These are phyloP conservation scores for Pichia sp. DNA, from an alignment of 1,139 yeast species.

Conservation along the genomic window DNA sequence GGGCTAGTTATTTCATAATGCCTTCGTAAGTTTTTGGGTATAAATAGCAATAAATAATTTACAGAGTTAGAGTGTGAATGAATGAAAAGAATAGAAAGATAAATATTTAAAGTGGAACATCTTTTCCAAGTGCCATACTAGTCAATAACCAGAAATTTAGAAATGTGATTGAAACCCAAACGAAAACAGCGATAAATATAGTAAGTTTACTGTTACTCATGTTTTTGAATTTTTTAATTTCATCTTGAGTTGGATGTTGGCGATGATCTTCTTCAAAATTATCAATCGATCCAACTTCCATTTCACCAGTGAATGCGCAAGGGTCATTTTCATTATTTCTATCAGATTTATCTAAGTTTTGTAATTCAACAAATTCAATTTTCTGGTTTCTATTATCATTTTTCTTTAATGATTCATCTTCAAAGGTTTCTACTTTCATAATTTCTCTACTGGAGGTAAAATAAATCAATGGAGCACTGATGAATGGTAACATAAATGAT, in stretches of 20 bases:
- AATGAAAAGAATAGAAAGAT: background rate
- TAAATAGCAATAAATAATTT: too few relatives aligned
- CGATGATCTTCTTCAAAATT: background rate
- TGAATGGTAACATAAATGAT: slow-evolving; percentile 78
- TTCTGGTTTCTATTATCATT: background rate
- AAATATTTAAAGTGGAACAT: slow-evolving; percentile 23
- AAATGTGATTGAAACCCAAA: slow-evolving; percentile 48
- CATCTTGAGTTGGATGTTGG: background rate
- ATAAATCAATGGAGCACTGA: slow-evolving; percentile 68
- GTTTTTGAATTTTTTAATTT: slow-evolving; percentile 35
- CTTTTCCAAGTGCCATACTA: slow-evolving; percentile 35
- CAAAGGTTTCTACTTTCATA: slow-evolving; percentile 55
- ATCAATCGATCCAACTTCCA: slow-evolving; percentile 5
- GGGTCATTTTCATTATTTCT: too few relatives aligned
- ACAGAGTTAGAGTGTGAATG: too few relatives aligned
- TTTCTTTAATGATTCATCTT: slow-evolving; percentile 1
- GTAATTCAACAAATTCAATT: slow-evolving; percentile 7
- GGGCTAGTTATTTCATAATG: too few relatives aligned
- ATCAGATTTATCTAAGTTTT: background rate
- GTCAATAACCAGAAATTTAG: slow-evolving; percentile 46
- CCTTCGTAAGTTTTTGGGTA: too few relatives aligned
- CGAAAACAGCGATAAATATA: slow-evolving; percentile 38
- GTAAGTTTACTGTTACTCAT: slow-evolving; percentile 48
- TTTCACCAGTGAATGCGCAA: background rate
- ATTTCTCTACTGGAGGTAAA: slow-evolving; percentile 57